phyloP scores from a whole-genome alignment of 1,139 yeast species.

The Suhomyces chickasaworum region DNA sequence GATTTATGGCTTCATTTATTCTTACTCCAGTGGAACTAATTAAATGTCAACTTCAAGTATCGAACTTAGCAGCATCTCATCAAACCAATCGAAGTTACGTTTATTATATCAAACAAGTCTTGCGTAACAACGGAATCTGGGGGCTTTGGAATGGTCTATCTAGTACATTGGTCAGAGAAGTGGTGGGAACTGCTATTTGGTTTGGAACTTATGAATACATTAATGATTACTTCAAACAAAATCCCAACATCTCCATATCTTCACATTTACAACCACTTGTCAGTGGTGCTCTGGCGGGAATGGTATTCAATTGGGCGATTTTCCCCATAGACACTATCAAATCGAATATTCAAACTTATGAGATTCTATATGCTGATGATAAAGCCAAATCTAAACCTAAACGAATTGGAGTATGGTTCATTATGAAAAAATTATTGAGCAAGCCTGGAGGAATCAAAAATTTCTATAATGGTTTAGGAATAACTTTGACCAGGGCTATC shows the following conservation, averaged over 20 bases:
- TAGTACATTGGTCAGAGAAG: slow-evolving; percentile 81
- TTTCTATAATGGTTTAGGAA: slow-evolving; percentile 82
- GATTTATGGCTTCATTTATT: slow-evolving; percentile 79
- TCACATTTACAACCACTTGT: slow-evolving; percentile 55
- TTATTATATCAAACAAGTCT: slow-evolving; percentile 46
- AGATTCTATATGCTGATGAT: slow-evolving; percentile 22
- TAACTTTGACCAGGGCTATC: slow-evolving; percentile 77
- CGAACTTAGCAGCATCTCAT: slow-evolving; percentile 39
- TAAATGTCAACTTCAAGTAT: slow-evolving; percentile 87
- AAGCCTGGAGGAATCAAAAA: slow-evolving; percentile 61
- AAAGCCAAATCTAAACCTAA: neutral
- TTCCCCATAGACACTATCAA: slow-evolving; percentile 93
- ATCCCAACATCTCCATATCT: slow-evolving; percentile 23
- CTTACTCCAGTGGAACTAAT: slow-evolving; percentile 88
- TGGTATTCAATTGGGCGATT: slow-evolving; percentile 73
- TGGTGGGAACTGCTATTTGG: slow-evolving; percentile 93
- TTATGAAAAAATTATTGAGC: slow-evolving; percentile 33
- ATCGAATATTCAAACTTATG: slow-evolving; percentile 78
- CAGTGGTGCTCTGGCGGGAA: slow-evolving; percentile 88
- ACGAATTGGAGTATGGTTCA: slow-evolving; percentile 14
- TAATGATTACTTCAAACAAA: slow-evolving; percentile 38
- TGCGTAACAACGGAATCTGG: slow-evolving; percentile 51
- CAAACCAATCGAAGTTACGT: slow-evolving; percentile 20
- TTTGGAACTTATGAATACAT: slow-evolving; percentile 81
- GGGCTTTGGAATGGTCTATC: slow-evolving; percentile 81